Conservation (phyloP, 768 basidiomycete genomes). For the Naematelia encephala region DNA sequence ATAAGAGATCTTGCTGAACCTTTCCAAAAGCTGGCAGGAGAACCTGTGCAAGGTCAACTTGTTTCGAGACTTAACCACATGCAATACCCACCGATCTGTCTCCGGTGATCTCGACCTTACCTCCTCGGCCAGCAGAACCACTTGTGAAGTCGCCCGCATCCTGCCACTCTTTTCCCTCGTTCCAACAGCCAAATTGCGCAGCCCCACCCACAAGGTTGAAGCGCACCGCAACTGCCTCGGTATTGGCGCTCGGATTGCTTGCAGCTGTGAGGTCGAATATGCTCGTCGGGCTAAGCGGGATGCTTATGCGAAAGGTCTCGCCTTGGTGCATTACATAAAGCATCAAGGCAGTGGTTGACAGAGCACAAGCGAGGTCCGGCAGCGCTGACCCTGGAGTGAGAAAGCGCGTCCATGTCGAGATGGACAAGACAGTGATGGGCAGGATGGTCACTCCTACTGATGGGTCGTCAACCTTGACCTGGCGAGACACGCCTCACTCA, state of each 20-base stretch:
- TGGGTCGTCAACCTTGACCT: constrained; percentile 1
- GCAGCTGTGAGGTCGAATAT: background rate
- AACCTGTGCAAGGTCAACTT: constrained; percentile 4
- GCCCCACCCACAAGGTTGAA: constrained; percentile 19
- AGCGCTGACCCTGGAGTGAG: constrained; percentile 28
- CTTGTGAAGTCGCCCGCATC: constrained; percentile 32
- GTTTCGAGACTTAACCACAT: background rate
- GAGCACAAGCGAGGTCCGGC: background rate
- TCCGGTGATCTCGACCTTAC: constrained; percentile 34
- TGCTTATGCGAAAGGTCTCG: constrained; percentile 28
- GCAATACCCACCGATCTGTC: constrained; percentile 22
- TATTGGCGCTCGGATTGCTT: background rate
- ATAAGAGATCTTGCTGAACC: constrained; percentile 16
- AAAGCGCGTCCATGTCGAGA: constrained; percentile 38
- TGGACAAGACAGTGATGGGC: constrained; percentile 34
- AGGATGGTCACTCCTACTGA: constrained; percentile 23
- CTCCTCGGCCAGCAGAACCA: constrained; percentile 26
- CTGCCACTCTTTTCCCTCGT: constrained; percentile 14
- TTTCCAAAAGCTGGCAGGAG: constrained; percentile 23
- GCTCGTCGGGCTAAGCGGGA: constrained; percentile 16
- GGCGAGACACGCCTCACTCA: constrained; percentile 7
- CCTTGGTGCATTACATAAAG: constrained; percentile 30
- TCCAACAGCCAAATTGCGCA: constrained; percentile 24
- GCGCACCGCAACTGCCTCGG: constrained; percentile 25
- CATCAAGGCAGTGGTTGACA: constrained; percentile 6